Percentiles rank a stretch among this genome's conserved stretches.
phyloP scores from a whole-genome alignment of 2,329 filamentous ascomycete genomes.

The Alternaria ventricosa region DNA sequence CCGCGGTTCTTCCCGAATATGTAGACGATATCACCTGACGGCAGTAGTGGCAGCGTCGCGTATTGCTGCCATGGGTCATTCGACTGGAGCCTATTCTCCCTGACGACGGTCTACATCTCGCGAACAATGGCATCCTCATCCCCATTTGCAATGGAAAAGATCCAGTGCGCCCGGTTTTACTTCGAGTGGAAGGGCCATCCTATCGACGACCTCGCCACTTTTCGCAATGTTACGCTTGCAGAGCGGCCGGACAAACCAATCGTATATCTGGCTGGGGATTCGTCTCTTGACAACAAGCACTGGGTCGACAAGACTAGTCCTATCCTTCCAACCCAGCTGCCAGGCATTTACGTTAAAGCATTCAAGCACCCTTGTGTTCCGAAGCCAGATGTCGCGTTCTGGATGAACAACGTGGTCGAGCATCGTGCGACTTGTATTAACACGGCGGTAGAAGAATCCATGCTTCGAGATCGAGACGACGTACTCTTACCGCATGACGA shows the following conservation, averaged over 20 bases:
- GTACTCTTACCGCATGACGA: constrained; percentile 40
- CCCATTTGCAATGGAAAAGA: neutral
- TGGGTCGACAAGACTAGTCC: constrained; percentile 35
- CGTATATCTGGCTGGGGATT: constrained; percentile 48
- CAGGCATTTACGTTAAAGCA: constrained; percentile 37
- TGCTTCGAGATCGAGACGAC: constrained; percentile 40
- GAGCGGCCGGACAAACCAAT: constrained; percentile 39
- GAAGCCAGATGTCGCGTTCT: constrained; percentile 47
- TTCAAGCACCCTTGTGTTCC: constrained; percentile 28
- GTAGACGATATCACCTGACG: neutral
- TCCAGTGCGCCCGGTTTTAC: constrained; percentile 40
- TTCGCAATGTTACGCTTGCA: constrained; percentile 28
- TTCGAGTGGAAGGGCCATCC: constrained; percentile 46
- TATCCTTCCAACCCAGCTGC: constrained; percentile 18
- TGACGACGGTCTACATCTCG: neutral
- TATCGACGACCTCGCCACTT: constrained; percentile 35
- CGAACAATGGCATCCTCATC: neutral
- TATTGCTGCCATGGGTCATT: neutral
- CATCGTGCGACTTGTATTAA: constrained; percentile 46
- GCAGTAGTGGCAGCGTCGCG: neutral
- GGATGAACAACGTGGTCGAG: constrained; percentile 44
- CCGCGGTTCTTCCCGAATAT: neutral
- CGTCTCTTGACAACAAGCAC: constrained; percentile 49
- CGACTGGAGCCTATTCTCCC: neutral
- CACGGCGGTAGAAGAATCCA: constrained; percentile 43